Percentiles rank a stretch among this genome's conserved stretches.
These are phyloP conservation scores for Wallacemonas rigidus DNA, from an alignment of 208 protist genomes.

Conservation along the genomic window DNA sequence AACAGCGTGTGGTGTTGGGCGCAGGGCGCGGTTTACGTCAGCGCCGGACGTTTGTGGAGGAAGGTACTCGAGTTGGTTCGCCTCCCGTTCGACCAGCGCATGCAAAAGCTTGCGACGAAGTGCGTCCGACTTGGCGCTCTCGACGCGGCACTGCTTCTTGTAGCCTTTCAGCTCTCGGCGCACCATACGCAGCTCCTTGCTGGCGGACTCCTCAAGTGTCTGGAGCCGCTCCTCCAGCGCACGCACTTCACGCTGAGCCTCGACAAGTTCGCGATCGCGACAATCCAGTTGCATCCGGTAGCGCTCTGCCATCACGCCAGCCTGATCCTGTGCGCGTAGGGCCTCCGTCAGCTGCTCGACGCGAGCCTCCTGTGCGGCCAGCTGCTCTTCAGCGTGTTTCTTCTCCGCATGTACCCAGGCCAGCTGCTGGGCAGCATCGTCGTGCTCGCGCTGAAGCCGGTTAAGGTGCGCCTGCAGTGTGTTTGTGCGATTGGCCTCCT, in stretches of 20 bases:
- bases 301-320: slow-evolving; percentile 48
- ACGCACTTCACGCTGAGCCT: slow-evolving; percentile 39
- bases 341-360: slow-evolving; percentile 47
- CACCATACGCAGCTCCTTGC: slow-evolving; percentile 37
- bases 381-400: slow-evolving; percentile 41
- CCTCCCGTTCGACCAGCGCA: slow-evolving; percentile 57
- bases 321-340: slow-evolving; percentile 31
- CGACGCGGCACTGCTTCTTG: slow-evolving; percentile 45
- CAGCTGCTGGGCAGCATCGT: slow-evolving; percentile 55
- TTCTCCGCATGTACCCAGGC: slow-evolving; percentile 56
- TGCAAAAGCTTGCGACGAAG: slow-evolving; percentile 64
- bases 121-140: slow-evolving; percentile 46
- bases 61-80: slow-evolving; percentile 17
- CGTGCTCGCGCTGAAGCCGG: slow-evolving; percentile 32
- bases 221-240: slow-evolving; percentile 34
- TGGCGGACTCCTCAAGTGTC: slow-evolving; percentile 58
- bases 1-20: neutral
- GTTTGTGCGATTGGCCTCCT: slow-evolving; percentile 22
- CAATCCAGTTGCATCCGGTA: slow-evolving; percentile 48
- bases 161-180: slow-evolving; percentile 51
- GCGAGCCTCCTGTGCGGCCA: slow-evolving; percentile 44
- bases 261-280: slow-evolving; percentile 48
- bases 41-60: neutral
- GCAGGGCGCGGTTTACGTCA: slow-evolving; percentile 5
- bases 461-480: slow-evolving; percentile 30